Base-by-base conservation (phyloP, 73 alveolate genomes). In the Paramecium tetraurelia region DNA sequence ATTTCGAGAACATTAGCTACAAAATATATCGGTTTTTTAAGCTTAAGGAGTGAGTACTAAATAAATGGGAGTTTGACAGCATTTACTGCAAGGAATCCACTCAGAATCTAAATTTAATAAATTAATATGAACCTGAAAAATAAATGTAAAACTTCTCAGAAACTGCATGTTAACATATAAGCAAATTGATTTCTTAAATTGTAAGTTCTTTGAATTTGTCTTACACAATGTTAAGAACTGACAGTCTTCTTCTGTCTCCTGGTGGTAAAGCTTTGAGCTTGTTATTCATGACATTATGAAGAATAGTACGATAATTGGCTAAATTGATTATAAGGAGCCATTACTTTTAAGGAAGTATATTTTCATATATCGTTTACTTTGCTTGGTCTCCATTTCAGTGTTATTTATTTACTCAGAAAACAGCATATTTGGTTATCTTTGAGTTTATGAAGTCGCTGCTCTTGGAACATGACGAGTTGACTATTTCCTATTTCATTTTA, bases 401-500 rank as follows among this genome's bases (percentile, higher is more conserved):
- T 53, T 53, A 53, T 53, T 63, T 22, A 33, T 14, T 63, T 63
- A 27, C 41, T 63, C 84, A 63, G 84, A 63, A 63, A 63, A 63
- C 11, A 63, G 12, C 41, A 72, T 33, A 72, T 72, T 72, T 38
- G 86, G 86, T 36, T 40, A 35, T 43, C 86, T 72, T 21, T 72
- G 40, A 9, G 86, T 36, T 40, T 72, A 18, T 14, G 86, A 72
- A 35, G 86, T 72, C 2, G 86, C 59, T 16, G 86, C 86, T 72
- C 86, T 72, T 35, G 86, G 86, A 40, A 72, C 59, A 72, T 72
- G 57, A 9, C 86, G 86, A 33, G 35, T 72, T 14, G 86, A 72
- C 86, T 36, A 72, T 14, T 29, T 14, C 14, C 18, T 36, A 36
- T 72, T n/a, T 36, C 33, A 72, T n/a, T 18, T 53, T 16, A 5